phyloP scores from a whole-genome alignment of 306 rosid genomes.

The Macrotyloma uniflorum region DNA sequence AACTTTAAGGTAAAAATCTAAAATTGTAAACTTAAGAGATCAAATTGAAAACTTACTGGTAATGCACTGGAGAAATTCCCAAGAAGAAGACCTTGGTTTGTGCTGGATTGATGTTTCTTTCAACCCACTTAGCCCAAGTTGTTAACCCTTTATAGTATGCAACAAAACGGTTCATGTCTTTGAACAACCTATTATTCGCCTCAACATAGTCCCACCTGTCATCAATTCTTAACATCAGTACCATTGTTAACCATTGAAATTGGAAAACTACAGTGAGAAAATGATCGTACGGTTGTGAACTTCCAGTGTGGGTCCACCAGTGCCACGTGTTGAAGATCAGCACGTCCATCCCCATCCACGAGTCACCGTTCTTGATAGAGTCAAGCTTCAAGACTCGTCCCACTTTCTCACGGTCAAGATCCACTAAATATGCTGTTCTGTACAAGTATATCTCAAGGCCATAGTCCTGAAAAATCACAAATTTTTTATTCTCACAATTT shows the following conservation, averaged over 20 bases:
- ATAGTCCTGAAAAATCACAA: slow-evolving; percentile 53
- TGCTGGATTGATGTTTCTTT: slow-evolving; percentile 62
- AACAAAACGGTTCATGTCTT: slow-evolving; percentile 82
- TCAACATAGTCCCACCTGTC: slow-evolving; percentile 78
- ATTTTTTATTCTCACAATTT: no score
- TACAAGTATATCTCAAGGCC: slow-evolving; percentile 60
- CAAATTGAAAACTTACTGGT: slow-evolving; percentile 56
- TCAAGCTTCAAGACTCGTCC: slow-evolving; percentile 84
- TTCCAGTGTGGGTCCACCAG: slow-evolving; percentile 96
- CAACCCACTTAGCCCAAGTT: slow-evolving; percentile 91
- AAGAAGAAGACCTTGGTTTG: slow-evolving; percentile 86
- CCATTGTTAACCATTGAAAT: not conserved
- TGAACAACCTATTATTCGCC: slow-evolving; percentile 55
- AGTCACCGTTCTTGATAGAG: slow-evolving; percentile 69
- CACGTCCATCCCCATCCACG: slow-evolving; percentile 85
- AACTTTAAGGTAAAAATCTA: no score
- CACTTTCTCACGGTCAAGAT: slow-evolving; percentile 62
- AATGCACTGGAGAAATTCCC: slow-evolving; percentile 93
- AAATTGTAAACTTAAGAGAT: no score
- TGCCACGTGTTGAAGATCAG: slow-evolving; percentile 94
- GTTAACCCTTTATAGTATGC: slow-evolving; percentile 81
- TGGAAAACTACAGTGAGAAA: not conserved
- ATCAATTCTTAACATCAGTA: not conserved
- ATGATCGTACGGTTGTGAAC: slow-evolving; percentile 73
- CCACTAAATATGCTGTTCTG: slow-evolving; percentile 79